Evolutionary conservation across 768 basidiomycete species (phyloP), one percentile per base, ranked within the genome.

Genomic region (Serendipita vermifera): DNA sequence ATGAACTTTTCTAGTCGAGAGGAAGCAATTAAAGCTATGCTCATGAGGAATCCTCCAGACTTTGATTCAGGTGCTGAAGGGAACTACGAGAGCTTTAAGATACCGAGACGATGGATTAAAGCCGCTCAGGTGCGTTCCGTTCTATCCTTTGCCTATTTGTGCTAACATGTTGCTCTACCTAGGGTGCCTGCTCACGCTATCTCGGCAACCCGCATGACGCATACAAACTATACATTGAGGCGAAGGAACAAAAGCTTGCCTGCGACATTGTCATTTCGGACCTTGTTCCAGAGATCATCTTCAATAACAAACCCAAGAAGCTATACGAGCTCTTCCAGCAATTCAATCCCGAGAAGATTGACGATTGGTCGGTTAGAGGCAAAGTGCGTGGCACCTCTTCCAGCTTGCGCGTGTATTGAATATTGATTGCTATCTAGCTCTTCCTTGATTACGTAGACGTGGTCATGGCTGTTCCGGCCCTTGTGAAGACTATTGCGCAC

Each of bases 81-180:
- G 0, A 59, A 73, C 7, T 75, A 82, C 2, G 83, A 84, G 3
- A 87, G 81, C 63, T 70, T 96, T 29, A 82, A 83, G 60, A 77
- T 98, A 31, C 96, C 96, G 0, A 68, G 78, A 54, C 68, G 78
- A 3, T 99, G 94, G 93, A 76, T 97, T n/a, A 78, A 84, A 35
- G 88, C 93, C 65, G 87, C 91, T 9, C 85, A 87, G 78, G 90
- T 88, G 40, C 57, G 69, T 57, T 31, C 11, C 29, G 17, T 27
- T 13, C 27, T 33, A 27, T 39, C 39, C 58, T 4, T 40, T 43
- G 5, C 9, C 31, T 57, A 51, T 43, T 57, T 31, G 15, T 53
- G 15, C 20, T 58, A 54, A 56, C 3, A 3, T 39, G 31, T 38
- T 57, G 39, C 5, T 27, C 51, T 55, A 31, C 38, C 24, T 58